Evolutionary conservation across 495 filamentous ascomycete genomes (phyloP).

Genomic region (Hyaloscypha bicolor): DNA sequence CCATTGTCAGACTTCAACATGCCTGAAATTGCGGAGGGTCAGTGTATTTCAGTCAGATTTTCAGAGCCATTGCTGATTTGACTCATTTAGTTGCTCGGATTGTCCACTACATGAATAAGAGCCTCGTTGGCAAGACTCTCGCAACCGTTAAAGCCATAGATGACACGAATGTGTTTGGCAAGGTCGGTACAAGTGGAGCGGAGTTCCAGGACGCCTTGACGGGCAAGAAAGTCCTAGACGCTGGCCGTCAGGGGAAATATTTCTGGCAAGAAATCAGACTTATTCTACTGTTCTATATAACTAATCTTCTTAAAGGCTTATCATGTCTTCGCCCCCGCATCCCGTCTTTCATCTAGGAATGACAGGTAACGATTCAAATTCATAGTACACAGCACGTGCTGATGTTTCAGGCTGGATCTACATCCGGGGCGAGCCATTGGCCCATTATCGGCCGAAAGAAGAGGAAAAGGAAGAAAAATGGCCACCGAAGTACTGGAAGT

Average conservation of each 20-base stretch:
- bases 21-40: slow-evolving; percentile 81
- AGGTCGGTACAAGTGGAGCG: slow-evolving; percentile 74
- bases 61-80: slow-evolving; percentile 22
- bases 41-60: slow-evolving; percentile 15
- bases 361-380: slow-evolving; percentile 42
- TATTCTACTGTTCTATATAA: background rate
- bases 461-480: slow-evolving; percentile 61
- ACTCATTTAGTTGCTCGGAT: slow-evolving; percentile 68
- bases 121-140: slow-evolving; percentile 83
- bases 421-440: slow-evolving; percentile 72
- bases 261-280: slow-evolving; percentile 64
- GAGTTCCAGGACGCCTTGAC: slow-evolving; percentile 72
- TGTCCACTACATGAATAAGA: slow-evolving; percentile 77
- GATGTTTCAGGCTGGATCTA: slow-evolving; percentile 72
- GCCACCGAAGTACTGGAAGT: slow-evolving; percentile 93
- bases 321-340: slow-evolving; percentile 76
- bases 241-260: slow-evolving; percentile 91
- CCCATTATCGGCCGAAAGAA: slow-evolving; percentile 74
- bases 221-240: slow-evolving; percentile 74
- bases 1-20: slow-evolving; percentile 43
- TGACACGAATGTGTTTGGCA: slow-evolving; percentile 83
- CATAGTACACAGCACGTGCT: slow-evolving; percentile 31
- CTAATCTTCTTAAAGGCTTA: slow-evolving; percentile 42
- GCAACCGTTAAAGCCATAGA: slow-evolving; percentile 68
- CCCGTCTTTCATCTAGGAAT: slow-evolving; percentile 92